Evolutionary conservation across 768 basidiomycete species (phyloP).

Genomic region (Neoboletus magnificus): DNA sequence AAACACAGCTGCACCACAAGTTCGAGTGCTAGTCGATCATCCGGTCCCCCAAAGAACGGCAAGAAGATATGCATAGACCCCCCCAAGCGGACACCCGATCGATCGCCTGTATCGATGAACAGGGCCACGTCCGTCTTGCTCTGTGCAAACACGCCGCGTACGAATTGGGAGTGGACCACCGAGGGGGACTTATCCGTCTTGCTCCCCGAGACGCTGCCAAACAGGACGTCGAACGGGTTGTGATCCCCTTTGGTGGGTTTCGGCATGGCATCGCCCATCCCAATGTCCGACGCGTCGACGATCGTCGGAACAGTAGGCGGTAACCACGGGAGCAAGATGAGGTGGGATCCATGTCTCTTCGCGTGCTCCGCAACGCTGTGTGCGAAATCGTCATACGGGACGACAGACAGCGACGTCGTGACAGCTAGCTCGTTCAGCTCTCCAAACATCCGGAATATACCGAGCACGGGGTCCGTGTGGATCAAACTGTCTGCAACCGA

Average conservation of each 20-base stretch:
- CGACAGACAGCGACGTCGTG: conserved; percentile 64
- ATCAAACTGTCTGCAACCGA: conserved; percentile 65
- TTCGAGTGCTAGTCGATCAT: conserved; percentile 83
- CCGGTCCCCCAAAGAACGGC: conserved; percentile 93
- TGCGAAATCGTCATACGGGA: conserved; percentile 72
- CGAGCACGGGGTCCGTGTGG: conserved; percentile 67
- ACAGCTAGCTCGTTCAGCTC: conserved; percentile 67
- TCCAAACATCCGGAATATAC: conserved; percentile 74
- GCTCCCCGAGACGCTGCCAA: conserved; percentile 31
- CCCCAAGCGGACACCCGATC: conserved; percentile 18
- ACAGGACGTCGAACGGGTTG: conserved; percentile 75
- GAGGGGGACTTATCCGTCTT: conserved; percentile 43
- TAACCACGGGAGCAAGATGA: conserved; percentile 84
- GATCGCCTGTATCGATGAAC: conserved; percentile 66
- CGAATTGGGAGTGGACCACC: conserved; percentile 74
- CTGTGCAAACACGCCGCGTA: conserved; percentile 74
- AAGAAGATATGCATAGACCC: conserved; percentile 68
- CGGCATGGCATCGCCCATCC: not conserved
- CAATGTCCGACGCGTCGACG: not conserved
- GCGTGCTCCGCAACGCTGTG: conserved; percentile 69
- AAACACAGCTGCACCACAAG: conserved; percentile 82
- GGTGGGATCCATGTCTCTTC: conserved; percentile 52
- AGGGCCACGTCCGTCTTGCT: conserved; percentile 75
- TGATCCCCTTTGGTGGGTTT: conserved; percentile 15
- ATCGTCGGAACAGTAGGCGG: conserved; percentile 33